Evolutionary conservation across 352 stramenopile genomes (phyloP).

Genomic region (Pythium rishiriense): DNA sequence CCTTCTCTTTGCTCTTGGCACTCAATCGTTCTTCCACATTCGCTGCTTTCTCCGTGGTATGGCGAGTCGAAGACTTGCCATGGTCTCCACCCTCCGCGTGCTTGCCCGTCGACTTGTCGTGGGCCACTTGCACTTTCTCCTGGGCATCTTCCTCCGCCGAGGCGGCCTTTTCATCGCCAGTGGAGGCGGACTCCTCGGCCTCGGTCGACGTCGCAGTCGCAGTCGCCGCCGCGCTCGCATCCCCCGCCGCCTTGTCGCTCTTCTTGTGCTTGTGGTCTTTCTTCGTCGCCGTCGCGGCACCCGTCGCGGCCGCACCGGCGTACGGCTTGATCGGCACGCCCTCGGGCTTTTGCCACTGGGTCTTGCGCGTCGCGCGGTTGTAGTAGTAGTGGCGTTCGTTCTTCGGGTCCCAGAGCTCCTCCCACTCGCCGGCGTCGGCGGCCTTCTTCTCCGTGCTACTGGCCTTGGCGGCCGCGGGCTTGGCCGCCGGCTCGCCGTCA

Average conservation of each 20-base stretch:
- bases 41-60: slow-evolving; percentile 19
- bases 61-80: neutral
- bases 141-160: neutral
- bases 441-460: slow-evolving; percentile 24
- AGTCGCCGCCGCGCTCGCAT: neutral
- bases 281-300: slow-evolving; percentile 8
- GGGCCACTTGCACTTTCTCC: neutral
- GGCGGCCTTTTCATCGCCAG: slow-evolving; percentile 9
- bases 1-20: slow-evolving; percentile 14
- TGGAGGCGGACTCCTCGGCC: slow-evolving; percentile 17
- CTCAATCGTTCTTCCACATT: slow-evolving; percentile 24
- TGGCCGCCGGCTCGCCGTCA: slow-evolving; percentile 46
- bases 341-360: slow-evolving; percentile 79
- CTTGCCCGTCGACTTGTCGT: slow-evolving; percentile 1
- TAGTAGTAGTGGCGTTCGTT: slow-evolving; percentile 87
- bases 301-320: slow-evolving; percentile 17
- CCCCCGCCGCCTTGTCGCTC: slow-evolving; percentile 10
- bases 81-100: neutral
- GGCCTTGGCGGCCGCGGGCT: slow-evolving; percentile 1
- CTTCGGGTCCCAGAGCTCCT: slow-evolving; percentile 87
- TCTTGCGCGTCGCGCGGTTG: slow-evolving; percentile 78
- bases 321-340: slow-evolving; percentile 77
- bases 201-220: slow-evolving; percentile 8
- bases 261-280: slow-evolving; percentile 30
- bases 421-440: slow-evolving; percentile 50